These are phyloP conservation scores for Cyclocybe cylindracea DNA, from an alignment of 768 basidiomycete species.

Conservation along the genomic window DNA sequence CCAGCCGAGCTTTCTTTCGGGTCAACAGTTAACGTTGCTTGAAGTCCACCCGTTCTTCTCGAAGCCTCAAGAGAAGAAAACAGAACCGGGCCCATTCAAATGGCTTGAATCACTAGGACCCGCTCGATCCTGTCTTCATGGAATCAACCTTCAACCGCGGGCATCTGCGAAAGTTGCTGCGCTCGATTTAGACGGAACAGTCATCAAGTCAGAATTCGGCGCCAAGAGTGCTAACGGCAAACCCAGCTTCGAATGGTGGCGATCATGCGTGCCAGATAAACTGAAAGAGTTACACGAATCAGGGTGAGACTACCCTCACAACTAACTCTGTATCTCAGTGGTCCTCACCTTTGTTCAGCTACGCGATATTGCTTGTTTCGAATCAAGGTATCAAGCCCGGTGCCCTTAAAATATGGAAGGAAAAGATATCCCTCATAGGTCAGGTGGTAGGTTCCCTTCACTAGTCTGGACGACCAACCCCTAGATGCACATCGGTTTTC, in stretches of 20 bases:
- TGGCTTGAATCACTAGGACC: constrained; percentile 44
- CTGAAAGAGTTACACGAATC: constrained; percentile 57
- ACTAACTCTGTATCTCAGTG: neutral
- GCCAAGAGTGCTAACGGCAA: constrained; percentile 32
- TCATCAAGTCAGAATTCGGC: constrained; percentile 58
- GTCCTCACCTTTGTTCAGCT: constrained; percentile 39
- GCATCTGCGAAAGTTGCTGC: constrained; percentile 63
- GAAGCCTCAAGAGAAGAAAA: constrained; percentile 13
- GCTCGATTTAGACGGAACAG: constrained; percentile 87
- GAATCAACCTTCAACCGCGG: constrained; percentile 40
- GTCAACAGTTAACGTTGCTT: neutral
- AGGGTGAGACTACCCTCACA: constrained; percentile 47
- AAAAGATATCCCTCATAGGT: constrained; percentile 72
- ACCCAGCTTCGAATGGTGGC: constrained; percentile 72
- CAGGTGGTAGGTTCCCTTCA: constrained; percentile 44
- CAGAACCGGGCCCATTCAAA: constrained; percentile 25
- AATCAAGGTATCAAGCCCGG: constrained; percentile 68
- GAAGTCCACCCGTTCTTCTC: constrained; percentile 38
- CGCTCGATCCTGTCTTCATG: constrained; percentile 42
- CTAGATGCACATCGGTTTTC: neutral
- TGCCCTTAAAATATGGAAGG: constrained; percentile 66
- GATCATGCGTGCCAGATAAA: constrained; percentile 57
- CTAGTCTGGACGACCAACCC: neutral
- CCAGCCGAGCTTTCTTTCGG: neutral
- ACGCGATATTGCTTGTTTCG: constrained; percentile 73